Evolutionary conservation across 108 stramenopile species (phyloP).

Genomic region (Cyclotella atomus): DNA sequence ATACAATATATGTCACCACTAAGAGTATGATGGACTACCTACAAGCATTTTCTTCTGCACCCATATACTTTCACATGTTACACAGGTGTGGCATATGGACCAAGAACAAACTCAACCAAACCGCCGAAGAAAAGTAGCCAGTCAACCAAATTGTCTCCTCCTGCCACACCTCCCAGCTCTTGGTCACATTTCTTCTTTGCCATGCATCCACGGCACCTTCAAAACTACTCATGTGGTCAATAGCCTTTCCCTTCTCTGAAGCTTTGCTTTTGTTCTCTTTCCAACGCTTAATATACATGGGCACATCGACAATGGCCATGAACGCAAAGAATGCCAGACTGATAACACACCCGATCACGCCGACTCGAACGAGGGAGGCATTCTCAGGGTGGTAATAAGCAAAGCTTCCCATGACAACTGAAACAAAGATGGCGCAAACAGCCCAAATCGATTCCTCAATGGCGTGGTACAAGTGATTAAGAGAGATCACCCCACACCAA

Average conservation of each 20-base stretch:
- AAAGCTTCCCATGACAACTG: conserved; percentile 17
- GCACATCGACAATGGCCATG: conserved; percentile 50
- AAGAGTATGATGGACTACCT: neutral
- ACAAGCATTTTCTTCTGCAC: neutral
- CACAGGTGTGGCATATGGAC: conserved; percentile 35
- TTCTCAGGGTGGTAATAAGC: conserved; percentile 15
- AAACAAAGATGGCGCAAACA: conserved; percentile 9
- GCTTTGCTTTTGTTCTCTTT: conserved; percentile 14
- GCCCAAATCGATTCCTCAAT: conserved; percentile 56
- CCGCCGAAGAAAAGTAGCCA: conserved; percentile 44
- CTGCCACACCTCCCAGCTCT: conserved; percentile 48
- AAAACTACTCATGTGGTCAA: conserved; percentile 16
- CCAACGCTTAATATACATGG: conserved; percentile 51
- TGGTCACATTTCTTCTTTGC: conserved; percentile 34
- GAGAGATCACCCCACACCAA: conserved; percentile 42
- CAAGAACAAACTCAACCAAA: conserved; percentile 48
- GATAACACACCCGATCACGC: conserved; percentile 7
- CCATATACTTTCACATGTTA: neutral
- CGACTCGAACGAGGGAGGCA: neutral
- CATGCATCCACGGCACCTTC: conserved; percentile 42
- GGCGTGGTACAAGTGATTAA: conserved; percentile 50
- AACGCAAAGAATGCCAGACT: conserved; percentile 27
- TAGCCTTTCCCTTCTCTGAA: neutral
- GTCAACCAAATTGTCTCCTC: conserved; percentile 50
- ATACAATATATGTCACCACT: neutral